phyloP scores from a whole-genome alignment of 371 early-diverging fungal genomes.

The Actinomortierella wolfii region DNA sequence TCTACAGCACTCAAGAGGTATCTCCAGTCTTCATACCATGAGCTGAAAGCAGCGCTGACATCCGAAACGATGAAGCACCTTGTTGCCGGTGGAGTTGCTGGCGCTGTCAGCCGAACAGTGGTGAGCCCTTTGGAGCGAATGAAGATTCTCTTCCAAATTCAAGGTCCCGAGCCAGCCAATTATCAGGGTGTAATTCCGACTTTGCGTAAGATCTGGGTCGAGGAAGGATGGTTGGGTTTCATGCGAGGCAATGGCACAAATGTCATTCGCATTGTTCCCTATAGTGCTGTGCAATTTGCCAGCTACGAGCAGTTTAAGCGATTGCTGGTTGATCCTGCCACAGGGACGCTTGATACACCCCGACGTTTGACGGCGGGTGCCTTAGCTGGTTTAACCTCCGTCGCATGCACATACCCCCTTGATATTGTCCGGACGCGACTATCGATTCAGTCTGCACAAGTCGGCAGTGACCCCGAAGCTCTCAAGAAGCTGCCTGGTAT shows the following conservation, averaged over 20 bases:
- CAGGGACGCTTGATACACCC: constrained; percentile 73
- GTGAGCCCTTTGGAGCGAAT: constrained; percentile 94
- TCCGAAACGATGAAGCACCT: constrained; percentile 78
- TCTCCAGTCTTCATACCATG: too few species aligned
- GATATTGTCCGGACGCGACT: constrained; percentile 89
- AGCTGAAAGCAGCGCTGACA: constrained; percentile 1
- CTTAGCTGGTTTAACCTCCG: constrained; percentile 82
- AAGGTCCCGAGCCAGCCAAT: constrained; percentile 68
- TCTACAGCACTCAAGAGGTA: not conserved
- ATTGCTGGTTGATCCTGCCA: constrained; percentile 69
- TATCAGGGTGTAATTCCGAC: constrained; percentile 78
- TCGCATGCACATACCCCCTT: constrained; percentile 85
- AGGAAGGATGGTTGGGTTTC: constrained; percentile 85
- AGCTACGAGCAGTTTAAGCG: constrained; percentile 81
- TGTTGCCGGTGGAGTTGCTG: constrained; percentile 89
- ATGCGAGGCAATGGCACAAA: constrained; percentile 95
- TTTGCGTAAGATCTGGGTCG: constrained; percentile 81
- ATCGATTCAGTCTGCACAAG: constrained; percentile 71
- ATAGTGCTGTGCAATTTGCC: constrained; percentile 90
- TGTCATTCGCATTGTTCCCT: constrained; percentile 90
- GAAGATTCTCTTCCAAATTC: constrained; percentile 92
- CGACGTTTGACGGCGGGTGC: constrained; percentile 81
- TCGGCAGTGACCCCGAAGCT: constrained; percentile 36
- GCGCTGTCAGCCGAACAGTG: constrained; percentile 89
- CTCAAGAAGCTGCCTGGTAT: constrained; percentile 71